These are phyloP conservation scores for Coriaria nepalensis DNA, from an alignment of 306 rosid species.

Conservation along the genomic window DNA sequence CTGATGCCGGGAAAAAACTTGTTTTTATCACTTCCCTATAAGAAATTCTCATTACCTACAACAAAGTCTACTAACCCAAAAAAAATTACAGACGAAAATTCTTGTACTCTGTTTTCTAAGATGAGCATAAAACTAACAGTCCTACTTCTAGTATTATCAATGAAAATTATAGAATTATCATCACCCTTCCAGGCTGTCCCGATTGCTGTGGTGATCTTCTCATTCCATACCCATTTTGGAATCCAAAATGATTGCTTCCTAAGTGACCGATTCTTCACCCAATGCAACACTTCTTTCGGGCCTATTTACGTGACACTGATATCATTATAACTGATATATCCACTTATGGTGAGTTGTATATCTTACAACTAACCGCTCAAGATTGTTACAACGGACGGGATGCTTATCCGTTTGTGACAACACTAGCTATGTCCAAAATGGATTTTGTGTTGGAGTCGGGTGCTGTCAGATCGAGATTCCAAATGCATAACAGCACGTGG, in stretches of 20 bases:
- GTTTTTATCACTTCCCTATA: no score
- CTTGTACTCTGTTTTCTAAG: no score
- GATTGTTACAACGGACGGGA: neutral
- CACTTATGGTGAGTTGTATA: neutral
- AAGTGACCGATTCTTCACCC: neutral
- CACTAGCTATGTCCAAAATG: neutral
- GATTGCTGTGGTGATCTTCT: neutral
- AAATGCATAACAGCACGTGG: neutral
- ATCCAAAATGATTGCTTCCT: neutral
- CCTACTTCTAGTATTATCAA: no score
- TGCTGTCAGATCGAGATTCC: constrained; percentile 18
- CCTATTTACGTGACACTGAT: neutral
- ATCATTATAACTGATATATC: neutral
- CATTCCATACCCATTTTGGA: constrained; percentile 7
- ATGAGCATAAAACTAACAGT: no score
- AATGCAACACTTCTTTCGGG: constrained; percentile 1
- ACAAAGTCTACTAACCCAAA: no score
- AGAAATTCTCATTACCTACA: no score
- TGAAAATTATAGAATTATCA: neutral
- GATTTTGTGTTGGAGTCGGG: constrained; percentile 13
- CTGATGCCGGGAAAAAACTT: no score
- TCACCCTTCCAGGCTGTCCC: neutral
- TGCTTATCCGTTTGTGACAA: neutral
- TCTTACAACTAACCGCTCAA: neutral
- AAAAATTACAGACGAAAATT: no score